Conservation (phyloP, 208 protist species). For the Crithidia brevicula region DNA sequence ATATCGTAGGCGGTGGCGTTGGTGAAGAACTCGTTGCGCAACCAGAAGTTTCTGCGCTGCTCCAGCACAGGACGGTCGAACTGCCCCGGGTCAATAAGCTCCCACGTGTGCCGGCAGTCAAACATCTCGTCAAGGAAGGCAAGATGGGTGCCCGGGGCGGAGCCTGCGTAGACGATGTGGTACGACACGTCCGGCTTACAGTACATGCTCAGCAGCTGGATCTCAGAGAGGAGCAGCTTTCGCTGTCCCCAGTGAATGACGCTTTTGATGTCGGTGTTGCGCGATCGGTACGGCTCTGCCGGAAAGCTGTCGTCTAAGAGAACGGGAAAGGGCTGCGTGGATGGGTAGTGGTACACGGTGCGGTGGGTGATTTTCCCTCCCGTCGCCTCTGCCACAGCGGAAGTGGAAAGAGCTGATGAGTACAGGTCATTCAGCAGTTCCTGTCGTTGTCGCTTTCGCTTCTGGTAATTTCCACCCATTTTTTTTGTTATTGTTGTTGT, state of each 20-base stretch:
- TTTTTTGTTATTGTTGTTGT: neutral
- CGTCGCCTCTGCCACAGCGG: neutral
- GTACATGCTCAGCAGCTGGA: slow-evolving; percentile 94
- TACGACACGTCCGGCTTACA: slow-evolving; percentile 67
- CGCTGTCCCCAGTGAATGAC: slow-evolving; percentile 97
- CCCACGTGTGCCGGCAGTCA: slow-evolving; percentile 85
- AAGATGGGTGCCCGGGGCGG: slow-evolving; percentile 95
- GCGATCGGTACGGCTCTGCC: slow-evolving; percentile 79
- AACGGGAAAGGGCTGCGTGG: slow-evolving; percentile 68
- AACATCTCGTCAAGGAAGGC: slow-evolving; percentile 92
- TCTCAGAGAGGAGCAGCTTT: slow-evolving; percentile 95
- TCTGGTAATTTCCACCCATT: slow-evolving; percentile 26
- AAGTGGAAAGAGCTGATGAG: slow-evolving; percentile 4
- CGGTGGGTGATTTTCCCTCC: slow-evolving; percentile 14
- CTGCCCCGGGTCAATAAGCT: slow-evolving; percentile 94
- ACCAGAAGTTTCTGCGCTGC: slow-evolving; percentile 62
- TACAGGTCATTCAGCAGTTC: slow-evolving; percentile 33
- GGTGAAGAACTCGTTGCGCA: slow-evolving; percentile 96
- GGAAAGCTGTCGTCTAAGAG: slow-evolving; percentile 77
- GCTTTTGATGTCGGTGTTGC: slow-evolving; percentile 86
- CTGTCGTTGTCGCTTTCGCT: slow-evolving; percentile 37
- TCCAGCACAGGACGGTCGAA: slow-evolving; percentile 83
- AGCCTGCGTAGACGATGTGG: slow-evolving; percentile 95
- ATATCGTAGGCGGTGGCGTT: slow-evolving; percentile 93
- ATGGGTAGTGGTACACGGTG: slow-evolving; percentile 85